Conservation (phyloP, 2,329 filamentous ascomycete genomes). For the Talaromyces sp. region DNA sequence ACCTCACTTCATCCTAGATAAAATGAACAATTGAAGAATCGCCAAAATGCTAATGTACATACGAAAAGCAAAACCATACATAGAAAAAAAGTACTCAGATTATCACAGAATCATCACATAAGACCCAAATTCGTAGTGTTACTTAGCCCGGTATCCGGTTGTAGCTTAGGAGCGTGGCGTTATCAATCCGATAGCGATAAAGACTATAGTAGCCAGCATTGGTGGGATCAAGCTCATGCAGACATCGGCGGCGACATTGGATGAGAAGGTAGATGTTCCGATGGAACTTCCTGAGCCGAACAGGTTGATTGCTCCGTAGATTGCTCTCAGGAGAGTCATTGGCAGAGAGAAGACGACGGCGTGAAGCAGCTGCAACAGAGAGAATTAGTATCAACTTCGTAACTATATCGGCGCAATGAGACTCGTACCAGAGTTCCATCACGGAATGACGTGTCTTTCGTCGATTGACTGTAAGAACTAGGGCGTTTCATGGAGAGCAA, state of each 20-base stretch:
- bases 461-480: conserved; percentile 2
- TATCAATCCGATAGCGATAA: conserved; percentile 1
- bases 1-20: neutral
- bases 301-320: conserved; percentile 13
- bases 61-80: neutral
- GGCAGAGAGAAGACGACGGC: conserved; percentile 17
- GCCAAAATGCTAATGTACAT: neutral
- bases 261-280: conserved; percentile 8
- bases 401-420: neutral
- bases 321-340: conserved; percentile 11
- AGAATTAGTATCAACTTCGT: neutral
- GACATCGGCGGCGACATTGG: conserved; percentile 12
- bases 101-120: neutral
- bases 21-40: neutral
- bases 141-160: neutral
- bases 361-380: conserved; percentile 9
- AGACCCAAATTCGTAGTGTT: neutral
- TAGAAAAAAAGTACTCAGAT: neutral
- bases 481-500: conserved; percentile 7
- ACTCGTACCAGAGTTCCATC: conserved; percentile 13
- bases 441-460: neutral
- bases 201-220: conserved; percentile 9
- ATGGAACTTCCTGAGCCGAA: conserved; percentile 2
- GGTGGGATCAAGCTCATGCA: conserved; percentile 16
- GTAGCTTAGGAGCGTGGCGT: neutral